Evolutionary conservation across 2,329 filamentous ascomycete genomes (phyloP), one percentile per base, ranked within the genome.

Genomic region (Pestalotiopsis sp.): DNA sequence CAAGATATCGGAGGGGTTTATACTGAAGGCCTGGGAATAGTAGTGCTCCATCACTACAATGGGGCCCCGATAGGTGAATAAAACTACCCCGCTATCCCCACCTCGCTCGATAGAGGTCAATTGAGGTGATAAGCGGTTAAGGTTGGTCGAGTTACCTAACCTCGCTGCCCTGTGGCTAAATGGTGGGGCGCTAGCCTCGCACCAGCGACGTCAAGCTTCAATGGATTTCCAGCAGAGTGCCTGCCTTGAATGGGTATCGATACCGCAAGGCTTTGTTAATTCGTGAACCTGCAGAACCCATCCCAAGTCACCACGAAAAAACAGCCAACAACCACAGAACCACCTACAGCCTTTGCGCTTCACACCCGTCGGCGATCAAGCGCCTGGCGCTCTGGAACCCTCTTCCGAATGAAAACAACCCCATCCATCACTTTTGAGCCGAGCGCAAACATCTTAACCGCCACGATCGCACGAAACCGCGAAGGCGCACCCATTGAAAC

Each of bases 21-120:
- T n/a, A 49, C 39, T 20, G 23, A 25, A 45, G 1, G 12, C 11
- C 25, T 17, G 63, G 31, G 7, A 36, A 36, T 36, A 36, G 31
- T 36, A 36, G 31, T 36, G 31, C 31, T 36, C 31, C 11, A 36
- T 31, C 11, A 23, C 25, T 14, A 27, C 41, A 7, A 17, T 6
- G 17, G 12, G 5, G 27, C 49, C 25, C 11, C 63, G 45, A 38
- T 66, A 38, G 11, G 6, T 39, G 49, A 9, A 58, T 56, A 31
- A 13, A 57, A 25, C 63, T 66, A 66, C 63, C 63, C 63, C 63
- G 63, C 63, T 66, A 66, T 56, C 57, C n/a, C 61, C 61, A 64
- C 61, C 27, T 52, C 14, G 11, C 41, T 23, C 61, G 61, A 66
- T 66, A 58, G 63, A 56, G 25, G 57, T 38, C 41, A 56, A 66